Evolutionary conservation across 2,329 filamentous ascomycete species (phyloP), one percentile per base, ranked within the genome.

Genomic region (Setomelanomma holmii): DNA sequence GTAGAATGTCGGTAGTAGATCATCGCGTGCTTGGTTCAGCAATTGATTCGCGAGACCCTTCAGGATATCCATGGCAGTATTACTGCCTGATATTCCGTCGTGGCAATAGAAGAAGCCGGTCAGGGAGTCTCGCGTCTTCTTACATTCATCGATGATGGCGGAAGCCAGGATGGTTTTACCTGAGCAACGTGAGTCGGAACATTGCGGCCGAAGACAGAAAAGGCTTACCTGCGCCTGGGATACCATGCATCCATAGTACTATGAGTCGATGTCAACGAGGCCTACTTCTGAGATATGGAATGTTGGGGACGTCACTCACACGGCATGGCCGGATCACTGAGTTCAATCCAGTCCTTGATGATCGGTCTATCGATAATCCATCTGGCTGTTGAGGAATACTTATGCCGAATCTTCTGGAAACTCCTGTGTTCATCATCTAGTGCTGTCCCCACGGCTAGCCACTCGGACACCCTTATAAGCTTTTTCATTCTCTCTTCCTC

Each of bases 91-190:
- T 14, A 58, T 63, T 19, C 56, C 55, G 27, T 63, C 47, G 16
- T 58, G 60, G 40, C 65, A 71, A 36, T 71, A 71, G 42, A 61
- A 64, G 40, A 58, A 68, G 34, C 35, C 45, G 5, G 58, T 63
- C 6, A 52, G 39, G 22, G 45, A 59, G 1, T 44, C 49, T 1
- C 5, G 21, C 12, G 30, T 53, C 12, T 38, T 16, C 33, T 44
- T 49, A 21, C 61, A 64, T 23, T 60, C 49, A 8, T 68, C 65
- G 4, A 68, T 55, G 5, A 69, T 54, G 3, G 55, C 49, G 24
- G 67, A 71, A 1, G 66, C 60, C 10, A 71, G 59, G 12, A 71
- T 58, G 0, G 64, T 71, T 44, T 71, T 68, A 1, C 64, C 66
- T 70, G 19, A n/a, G n/a, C n/a, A n/a, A n/a, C n/a, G n/a, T n/a